These are phyloP conservation scores for Mycena kentingensis DNA, from an alignment of 768 basidiomycete species.

Conservation along the genomic window DNA sequence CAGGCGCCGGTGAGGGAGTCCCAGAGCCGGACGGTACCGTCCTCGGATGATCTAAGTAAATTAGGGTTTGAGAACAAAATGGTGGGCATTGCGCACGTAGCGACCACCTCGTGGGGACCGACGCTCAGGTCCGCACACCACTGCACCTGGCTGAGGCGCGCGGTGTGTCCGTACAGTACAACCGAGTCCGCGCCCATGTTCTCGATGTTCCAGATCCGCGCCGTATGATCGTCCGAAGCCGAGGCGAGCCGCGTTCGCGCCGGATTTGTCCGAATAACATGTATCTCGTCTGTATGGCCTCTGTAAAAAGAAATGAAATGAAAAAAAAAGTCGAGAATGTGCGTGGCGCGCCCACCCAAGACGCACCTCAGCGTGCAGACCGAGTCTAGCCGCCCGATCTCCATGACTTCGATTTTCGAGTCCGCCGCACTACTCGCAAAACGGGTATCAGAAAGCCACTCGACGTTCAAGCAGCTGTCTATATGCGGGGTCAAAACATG, in stretches of 20 bases:
- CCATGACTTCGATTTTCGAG: conserved; percentile 59
- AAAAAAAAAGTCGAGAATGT: conserved; percentile 4
- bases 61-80: conserved; percentile 2
- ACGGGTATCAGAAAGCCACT: conserved; percentile 71
- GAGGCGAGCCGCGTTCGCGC: conserved; percentile 71
- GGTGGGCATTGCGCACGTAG: conserved; percentile 56
- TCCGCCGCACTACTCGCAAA: conserved; percentile 81
- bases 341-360: neutral
- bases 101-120: conserved; percentile 61
- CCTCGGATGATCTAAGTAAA: conserved; percentile 64
- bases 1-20: conserved; percentile 78
- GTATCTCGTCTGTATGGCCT: conserved; percentile 77
- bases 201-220: conserved; percentile 74
- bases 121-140: conserved; percentile 65
- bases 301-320: no score
- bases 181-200: conserved; percentile 45
- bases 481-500: conserved; percentile 6
- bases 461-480: conserved; percentile 82
- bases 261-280: conserved; percentile 72
- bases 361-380: conserved; percentile 64
- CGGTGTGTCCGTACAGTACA: conserved; percentile 65
- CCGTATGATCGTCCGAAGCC: conserved; percentile 80
- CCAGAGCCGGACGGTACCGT: conserved; percentile 81
- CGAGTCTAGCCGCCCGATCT: conserved; percentile 52
- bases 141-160: conserved; percentile 62